Evolutionary conservation across 2,329 filamentous ascomycete genomes (phyloP).

Genomic region (Fusarium sambucinum): DNA sequence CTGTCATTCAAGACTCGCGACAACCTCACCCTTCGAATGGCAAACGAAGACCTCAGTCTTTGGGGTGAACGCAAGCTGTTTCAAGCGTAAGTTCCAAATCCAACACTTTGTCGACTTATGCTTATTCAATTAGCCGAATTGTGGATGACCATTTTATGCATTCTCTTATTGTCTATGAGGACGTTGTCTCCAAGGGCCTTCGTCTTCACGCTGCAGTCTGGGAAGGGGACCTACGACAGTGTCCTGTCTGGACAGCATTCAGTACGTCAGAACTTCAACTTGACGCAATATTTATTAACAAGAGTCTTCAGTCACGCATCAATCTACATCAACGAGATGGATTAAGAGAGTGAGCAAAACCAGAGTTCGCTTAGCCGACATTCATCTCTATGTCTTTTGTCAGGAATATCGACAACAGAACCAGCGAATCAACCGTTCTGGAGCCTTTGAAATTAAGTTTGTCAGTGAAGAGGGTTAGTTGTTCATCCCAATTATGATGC

Average conservation of each 20-base stretch:
- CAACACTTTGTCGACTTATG: background rate
- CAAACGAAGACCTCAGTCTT: conserved; percentile 61
- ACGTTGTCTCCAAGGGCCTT: conserved; percentile 60
- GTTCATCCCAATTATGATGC: background rate
- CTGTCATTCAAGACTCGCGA: conserved; percentile 67
- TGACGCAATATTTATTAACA: background rate
- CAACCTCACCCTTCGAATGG: conserved; percentile 57
- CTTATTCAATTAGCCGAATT: conserved; percentile 62
- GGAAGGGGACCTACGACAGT: conserved; percentile 65
- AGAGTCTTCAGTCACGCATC: conserved; percentile 62
- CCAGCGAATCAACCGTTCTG: conserved; percentile 62
- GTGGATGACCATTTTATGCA: conserved; percentile 67
- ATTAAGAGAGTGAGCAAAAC: conserved; percentile 61
- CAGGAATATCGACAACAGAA: conserved; percentile 65
- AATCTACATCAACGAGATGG: conserved; percentile 63
- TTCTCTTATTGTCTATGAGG: conserved; percentile 66
- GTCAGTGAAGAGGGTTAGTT: conserved; percentile 56
- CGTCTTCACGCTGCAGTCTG: conserved; percentile 69
- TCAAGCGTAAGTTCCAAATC: conserved; percentile 62
- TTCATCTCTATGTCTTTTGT: conserved; percentile 71
- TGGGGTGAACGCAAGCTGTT: conserved; percentile 65
- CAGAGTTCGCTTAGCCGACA: conserved; percentile 64
- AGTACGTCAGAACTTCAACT: conserved; percentile 54
- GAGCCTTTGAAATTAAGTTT: conserved; percentile 66
- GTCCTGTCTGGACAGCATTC: conserved; percentile 74